phyloP scores from a whole-genome alignment of 2,329 filamentous ascomycete genomes.

The Lachnellula suecica region DNA sequence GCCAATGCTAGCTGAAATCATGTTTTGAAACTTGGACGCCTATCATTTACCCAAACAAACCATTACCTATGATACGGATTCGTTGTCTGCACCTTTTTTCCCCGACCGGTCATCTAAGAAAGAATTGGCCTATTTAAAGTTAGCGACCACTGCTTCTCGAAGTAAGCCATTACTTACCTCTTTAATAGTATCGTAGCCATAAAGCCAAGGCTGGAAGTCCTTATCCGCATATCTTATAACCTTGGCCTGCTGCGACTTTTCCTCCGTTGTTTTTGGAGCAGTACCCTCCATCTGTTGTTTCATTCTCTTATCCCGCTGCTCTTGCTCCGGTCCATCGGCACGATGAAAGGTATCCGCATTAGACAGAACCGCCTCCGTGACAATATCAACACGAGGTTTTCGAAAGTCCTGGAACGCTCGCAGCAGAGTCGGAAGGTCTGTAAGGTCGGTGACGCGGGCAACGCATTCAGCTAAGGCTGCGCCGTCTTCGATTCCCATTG shows the following conservation, averaged over 20 bases:
- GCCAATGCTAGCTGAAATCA: too few species aligned
- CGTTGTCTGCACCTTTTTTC: too few species aligned
- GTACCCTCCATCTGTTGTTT: conserved; percentile 52
- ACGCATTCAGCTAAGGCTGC: conserved; percentile 60
- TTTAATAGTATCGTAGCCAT: conserved; percentile 57
- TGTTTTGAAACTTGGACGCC: too few species aligned
- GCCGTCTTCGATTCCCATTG: conserved; percentile 65
- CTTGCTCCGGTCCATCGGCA: conserved; percentile 53
- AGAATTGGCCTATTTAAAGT: too few species aligned
- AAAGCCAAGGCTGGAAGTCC: conserved; percentile 59
- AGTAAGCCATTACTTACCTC: too few species aligned
- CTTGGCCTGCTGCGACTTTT: conserved; percentile 37
- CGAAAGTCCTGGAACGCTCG: conserved; percentile 44
- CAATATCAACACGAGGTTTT: conserved; percentile 46
- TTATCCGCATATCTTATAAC: conserved; percentile 43
- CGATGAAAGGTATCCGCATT: conserved; percentile 42
- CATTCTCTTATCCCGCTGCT: conserved; percentile 52
- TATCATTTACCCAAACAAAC: too few species aligned
- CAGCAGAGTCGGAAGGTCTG: conserved; percentile 41
- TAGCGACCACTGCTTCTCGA: too few species aligned
- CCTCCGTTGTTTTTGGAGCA: conserved; percentile 37
- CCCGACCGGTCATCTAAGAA: too few species aligned
- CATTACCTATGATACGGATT: too few species aligned
- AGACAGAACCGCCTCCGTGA: conserved; percentile 59
- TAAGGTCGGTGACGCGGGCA: conserved; percentile 42